Base-by-base conservation (phyloP, 1,284 basidiomycete species). In the Neotropicomus parvogracilis region DNA sequence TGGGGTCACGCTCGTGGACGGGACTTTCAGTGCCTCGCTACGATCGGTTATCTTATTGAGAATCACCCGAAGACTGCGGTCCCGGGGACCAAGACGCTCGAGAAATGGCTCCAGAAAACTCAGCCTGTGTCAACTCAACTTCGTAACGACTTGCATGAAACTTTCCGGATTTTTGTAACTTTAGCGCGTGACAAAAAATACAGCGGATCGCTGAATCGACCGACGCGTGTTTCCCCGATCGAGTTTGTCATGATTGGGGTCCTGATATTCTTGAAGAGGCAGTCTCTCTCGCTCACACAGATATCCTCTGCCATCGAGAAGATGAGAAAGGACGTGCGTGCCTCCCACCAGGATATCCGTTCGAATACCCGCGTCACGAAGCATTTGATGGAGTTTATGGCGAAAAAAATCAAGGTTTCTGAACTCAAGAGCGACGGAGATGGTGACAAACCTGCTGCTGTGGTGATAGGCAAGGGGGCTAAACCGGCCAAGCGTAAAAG, bases 181-280 rank as follows among this genome's bases (percentile, higher is more conserved):
- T 60, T 77, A 21, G 70, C 69, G 2, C 64, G 62, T 29, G 64
- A 72, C 55, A 67, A 66, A 49, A 59, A 59, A 40, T 69, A 63
- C 45, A 70, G 64, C 33, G 51, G 49, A 20, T 66, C 73, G 4
- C 71, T 78, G 44, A 63, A 68, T 47, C 67, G 62, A 37, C 68
- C 70, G 3, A 61, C 62, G 5, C 69, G 75, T 29, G 62, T 78
- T 17, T 73, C 75, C 1, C 75, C 75, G 1, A 64, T 75, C 44
- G 76, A 77, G 53, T 77, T 77, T 50, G 66, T 72, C 40, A 73
- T 72, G 70, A 74, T 69, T 11, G 75, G 69, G n/a, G 56, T 75
- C 26, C 62, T 77, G 49, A 75, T 78, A 28, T 66, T 63, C 43
- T 40, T 62, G 43, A 63, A 66, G 55, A 67, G 68, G 38, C 46